Percentiles rank a stretch among this genome's conserved stretches.
Conservation (phyloP, 345 rosid species). For the Pelargonium nanum region DNA sequence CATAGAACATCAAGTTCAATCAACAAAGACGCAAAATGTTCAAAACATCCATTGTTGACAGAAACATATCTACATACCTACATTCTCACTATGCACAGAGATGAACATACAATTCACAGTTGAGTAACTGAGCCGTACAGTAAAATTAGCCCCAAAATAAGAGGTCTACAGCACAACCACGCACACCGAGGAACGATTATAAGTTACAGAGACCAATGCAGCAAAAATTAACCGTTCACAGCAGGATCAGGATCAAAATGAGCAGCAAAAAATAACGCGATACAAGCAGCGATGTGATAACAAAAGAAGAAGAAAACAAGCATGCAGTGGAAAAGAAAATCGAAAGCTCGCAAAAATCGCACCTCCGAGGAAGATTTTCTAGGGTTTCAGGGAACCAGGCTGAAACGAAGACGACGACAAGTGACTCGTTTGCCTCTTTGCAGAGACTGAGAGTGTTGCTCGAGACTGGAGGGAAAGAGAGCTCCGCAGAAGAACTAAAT, state of each 20-base stretch:
- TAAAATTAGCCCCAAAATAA: background rate
- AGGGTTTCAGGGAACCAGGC: background rate
- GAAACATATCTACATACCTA: background rate
- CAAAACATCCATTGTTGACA: background rate
- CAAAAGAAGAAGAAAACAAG: background rate
- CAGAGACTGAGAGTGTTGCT: background rate
- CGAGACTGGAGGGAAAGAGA: background rate
- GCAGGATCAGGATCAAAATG: background rate
- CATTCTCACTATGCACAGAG: background rate
- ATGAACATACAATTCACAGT: background rate
- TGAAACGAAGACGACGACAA: background rate
- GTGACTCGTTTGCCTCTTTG: background rate
- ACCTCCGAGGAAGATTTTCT: background rate
- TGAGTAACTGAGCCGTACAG: background rate
- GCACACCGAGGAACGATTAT: background rate
- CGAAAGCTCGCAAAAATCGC: background rate
- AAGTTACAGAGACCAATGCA: background rate
- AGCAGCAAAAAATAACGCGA: background rate
- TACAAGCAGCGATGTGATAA: background rate
- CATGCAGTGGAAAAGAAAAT: background rate
- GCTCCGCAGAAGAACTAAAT: background rate
- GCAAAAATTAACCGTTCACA: background rate
- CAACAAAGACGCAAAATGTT: too few species aligned
- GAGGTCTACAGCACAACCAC: background rate
- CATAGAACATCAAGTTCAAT: too few species aligned